These are phyloP conservation scores for Pinus taeda DNA, from an alignment of 75 land plant genomes.

Conservation along the genomic window DNA sequence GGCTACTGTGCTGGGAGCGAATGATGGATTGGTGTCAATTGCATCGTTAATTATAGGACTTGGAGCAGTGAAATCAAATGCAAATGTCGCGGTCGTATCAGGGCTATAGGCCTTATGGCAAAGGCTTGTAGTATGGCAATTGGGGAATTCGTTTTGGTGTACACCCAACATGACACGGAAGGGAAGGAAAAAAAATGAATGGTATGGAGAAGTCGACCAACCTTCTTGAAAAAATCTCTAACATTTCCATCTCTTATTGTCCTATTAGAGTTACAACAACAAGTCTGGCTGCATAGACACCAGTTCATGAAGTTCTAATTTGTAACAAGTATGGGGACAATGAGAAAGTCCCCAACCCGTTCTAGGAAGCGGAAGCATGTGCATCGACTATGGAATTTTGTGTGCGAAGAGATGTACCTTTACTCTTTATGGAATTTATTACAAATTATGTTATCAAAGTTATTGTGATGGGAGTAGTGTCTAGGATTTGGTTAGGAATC, in stretches of 20 bases:
- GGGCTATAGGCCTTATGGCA: slow-evolving; percentile 47
- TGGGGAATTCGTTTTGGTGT: slow-evolving; percentile 54
- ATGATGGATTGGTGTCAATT: slow-evolving; percentile 51
- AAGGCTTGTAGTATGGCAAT: slow-evolving; percentile 59
- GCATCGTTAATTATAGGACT: slow-evolving; percentile 51
- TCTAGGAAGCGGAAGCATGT: slow-evolving; percentile 47
- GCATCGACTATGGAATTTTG: slow-evolving; percentile 55
- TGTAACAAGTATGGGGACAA: neutral
- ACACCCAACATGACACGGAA: slow-evolving; percentile 47
- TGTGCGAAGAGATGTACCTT: slow-evolving; percentile 42
- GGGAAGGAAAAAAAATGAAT: neutral
- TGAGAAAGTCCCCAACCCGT: slow-evolving; percentile 23
- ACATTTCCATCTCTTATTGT: too few species aligned
- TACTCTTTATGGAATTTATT: slow-evolving; percentile 25
- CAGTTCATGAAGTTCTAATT: too few species aligned
- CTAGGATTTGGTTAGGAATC: slow-evolving; percentile 7
- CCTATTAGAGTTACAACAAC: neutral
- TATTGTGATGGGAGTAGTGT: slow-evolving; percentile 22
- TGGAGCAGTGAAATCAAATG: slow-evolving; percentile 21
- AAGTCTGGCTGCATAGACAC: neutral
- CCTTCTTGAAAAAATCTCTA: neutral
- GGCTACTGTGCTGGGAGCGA: slow-evolving; percentile 51
- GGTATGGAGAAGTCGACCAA: neutral
- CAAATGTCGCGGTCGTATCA: slow-evolving; percentile 17
- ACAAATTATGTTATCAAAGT: slow-evolving; percentile 8